Evolutionary conservation across 345 rosid species (phyloP).

Genomic region (Pistacia integerrima): DNA sequence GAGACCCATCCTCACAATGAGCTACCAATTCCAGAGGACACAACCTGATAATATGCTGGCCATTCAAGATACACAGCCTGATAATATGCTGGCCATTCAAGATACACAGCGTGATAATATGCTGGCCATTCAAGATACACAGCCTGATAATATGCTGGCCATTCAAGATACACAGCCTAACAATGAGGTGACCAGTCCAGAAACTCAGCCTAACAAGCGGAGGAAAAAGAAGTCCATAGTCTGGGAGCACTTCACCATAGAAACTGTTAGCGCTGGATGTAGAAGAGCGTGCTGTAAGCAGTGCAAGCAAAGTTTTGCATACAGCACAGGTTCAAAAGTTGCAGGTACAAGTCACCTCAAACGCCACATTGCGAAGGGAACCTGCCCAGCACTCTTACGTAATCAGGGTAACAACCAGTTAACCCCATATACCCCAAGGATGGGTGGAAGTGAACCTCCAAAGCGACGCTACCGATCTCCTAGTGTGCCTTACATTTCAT

Average conservation of each 20-base stretch:
- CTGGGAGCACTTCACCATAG: constrained; percentile 91
- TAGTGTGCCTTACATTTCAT: constrained; percentile 44
- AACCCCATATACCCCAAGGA: constrained; percentile 48
- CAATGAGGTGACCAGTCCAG: constrained; percentile 36
- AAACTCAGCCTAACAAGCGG: constrained; percentile 53
- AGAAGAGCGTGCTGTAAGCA: constrained; percentile 90
- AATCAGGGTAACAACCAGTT: constrained; percentile 46
- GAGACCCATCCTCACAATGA: neutral
- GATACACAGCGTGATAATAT: constrained; percentile 1
- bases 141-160: neutral
- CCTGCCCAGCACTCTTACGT: constrained; percentile 69
- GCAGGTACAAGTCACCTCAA: constrained; percentile 97
- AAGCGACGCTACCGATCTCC: constrained; percentile 76
- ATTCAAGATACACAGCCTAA: constrained; percentile 20
- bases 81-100: neutral
- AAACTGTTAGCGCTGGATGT: constrained; percentile 63
- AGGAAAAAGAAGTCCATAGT: constrained; percentile 91
- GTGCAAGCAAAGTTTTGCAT: constrained; percentile 98
- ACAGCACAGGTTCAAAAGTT: constrained; percentile 89
- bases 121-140: neutral
- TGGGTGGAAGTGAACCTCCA: constrained; percentile 54
- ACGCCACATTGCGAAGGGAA: constrained; percentile 89
- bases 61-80: constrained; percentile 2
- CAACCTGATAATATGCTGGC: neutral
- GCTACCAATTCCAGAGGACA: neutral